phyloP scores from a whole-genome alignment of 2,329 filamentous ascomycete species.

The Fusarium acutatum region DNA sequence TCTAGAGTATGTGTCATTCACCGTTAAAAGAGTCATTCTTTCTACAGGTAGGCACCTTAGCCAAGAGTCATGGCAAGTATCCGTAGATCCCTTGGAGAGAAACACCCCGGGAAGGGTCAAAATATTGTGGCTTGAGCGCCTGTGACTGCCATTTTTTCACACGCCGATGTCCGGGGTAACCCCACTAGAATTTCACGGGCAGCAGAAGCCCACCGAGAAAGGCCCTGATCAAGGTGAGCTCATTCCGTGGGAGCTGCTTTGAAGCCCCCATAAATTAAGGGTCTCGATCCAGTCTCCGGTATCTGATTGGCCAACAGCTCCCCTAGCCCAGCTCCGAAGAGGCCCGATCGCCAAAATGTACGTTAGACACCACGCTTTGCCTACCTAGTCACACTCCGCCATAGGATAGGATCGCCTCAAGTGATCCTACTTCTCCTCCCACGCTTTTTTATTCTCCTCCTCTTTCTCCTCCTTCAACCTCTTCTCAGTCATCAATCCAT shows the following conservation, averaged over 20 bases:
- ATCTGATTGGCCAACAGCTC: constrained; percentile 29
- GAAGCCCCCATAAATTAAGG: constrained; percentile 27
- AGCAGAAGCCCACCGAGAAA: constrained; percentile 20
- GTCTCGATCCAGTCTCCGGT: constrained; percentile 19
- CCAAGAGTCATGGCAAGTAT: background rate
- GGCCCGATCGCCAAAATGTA: constrained; percentile 32
- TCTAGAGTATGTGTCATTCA: background rate
- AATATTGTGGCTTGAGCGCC: constrained; percentile 4
- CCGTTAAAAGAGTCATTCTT: background rate
- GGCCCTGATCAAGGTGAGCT: constrained; percentile 31
- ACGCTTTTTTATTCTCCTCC: constrained; percentile 13
- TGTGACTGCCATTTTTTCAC: constrained; percentile 22
- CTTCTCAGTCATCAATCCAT: constrained; percentile 14
- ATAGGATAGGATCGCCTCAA: constrained; percentile 40
- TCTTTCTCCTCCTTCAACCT: constrained; percentile 24
- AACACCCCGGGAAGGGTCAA: background rate
- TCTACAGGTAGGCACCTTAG: background rate
- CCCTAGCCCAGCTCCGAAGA: constrained; percentile 37
- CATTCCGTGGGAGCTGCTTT: constrained; percentile 19
- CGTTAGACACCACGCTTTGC: constrained; percentile 33
- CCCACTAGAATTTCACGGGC: constrained; percentile 30
- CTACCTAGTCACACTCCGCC: constrained; percentile 35
- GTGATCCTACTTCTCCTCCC: constrained; percentile 19
- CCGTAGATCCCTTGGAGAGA: background rate
- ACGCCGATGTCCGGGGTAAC: constrained; percentile 44